Conservation (phyloP, 1,284 basidiomycete species). For the Takashimella tepidaria region DNA sequence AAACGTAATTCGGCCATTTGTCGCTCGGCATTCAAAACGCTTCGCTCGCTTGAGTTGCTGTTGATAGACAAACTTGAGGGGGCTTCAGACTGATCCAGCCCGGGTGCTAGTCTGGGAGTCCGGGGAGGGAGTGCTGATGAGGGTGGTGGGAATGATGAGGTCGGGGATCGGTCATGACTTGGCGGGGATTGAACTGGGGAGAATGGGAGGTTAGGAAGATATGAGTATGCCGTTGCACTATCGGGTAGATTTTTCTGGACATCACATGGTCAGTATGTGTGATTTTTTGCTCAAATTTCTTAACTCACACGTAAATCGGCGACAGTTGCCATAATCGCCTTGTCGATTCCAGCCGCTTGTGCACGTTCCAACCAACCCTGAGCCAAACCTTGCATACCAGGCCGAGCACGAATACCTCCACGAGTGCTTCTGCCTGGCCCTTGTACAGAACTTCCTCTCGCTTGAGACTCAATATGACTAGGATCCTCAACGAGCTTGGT, state of each 20-base stretch:
- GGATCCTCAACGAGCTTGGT: slow-evolving; percentile 13
- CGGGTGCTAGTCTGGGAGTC: slow-evolving; percentile 6
- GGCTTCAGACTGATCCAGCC: background rate
- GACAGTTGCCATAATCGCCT: slow-evolving; percentile 44
- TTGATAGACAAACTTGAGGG: slow-evolving; percentile 11
- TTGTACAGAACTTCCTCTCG: background rate
- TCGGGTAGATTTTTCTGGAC: slow-evolving; percentile 75
- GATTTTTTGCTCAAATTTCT: background rate
- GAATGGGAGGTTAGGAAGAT: slow-evolving; percentile 37
- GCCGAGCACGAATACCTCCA: slow-evolving; percentile 26
- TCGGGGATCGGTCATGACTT: slow-evolving; percentile 17
- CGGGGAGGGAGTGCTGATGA: slow-evolving; percentile 25
- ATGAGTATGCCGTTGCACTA: slow-evolving; percentile 38
- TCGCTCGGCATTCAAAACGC: slow-evolving; percentile 37
- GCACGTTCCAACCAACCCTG: slow-evolving; percentile 46
- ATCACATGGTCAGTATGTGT: background rate
- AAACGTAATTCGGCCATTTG: slow-evolving; percentile 42
- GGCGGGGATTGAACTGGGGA: slow-evolving; percentile 23
- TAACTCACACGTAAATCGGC: slow-evolving; percentile 40
- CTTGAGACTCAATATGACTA: background rate
- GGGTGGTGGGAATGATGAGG: slow-evolving; percentile 31
- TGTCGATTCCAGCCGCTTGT: slow-evolving; percentile 47
- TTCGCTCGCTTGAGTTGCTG: slow-evolving; percentile 25
- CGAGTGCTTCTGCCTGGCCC: background rate
- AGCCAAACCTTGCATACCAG: slow-evolving; percentile 38